Conservation (phyloP, 164 flowering plant species). For the Santalum album region DNA sequence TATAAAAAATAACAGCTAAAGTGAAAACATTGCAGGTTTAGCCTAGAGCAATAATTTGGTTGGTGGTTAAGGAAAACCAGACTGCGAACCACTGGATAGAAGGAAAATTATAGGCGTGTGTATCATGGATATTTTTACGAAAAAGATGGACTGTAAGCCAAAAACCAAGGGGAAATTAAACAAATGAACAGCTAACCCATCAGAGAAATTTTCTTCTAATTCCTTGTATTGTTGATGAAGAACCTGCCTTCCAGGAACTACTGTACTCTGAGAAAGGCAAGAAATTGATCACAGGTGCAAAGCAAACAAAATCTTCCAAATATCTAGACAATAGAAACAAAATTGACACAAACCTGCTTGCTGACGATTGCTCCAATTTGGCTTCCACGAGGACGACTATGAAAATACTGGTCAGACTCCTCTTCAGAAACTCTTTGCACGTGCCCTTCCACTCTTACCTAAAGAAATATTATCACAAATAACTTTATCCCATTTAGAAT, state of each 20-base stretch:
- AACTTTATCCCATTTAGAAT: background rate
- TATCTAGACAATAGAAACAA: background rate
- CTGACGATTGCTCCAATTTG: conserved; percentile 88
- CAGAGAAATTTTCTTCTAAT: conserved; percentile 63
- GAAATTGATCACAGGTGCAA: background rate
- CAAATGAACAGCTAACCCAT: conserved; percentile 45
- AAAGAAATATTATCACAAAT: conserved; percentile 5
- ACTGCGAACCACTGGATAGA: too few relatives aligned
- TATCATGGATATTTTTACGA: too few relatives aligned
- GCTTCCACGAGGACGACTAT: conserved; percentile 91
- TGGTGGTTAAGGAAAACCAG: too few relatives aligned
- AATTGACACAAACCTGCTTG: conserved; percentile 48
- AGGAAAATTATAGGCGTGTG: too few relatives aligned
- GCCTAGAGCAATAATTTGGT: too few relatives aligned
- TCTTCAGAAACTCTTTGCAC: conserved; percentile 75
- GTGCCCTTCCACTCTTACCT: conserved; percentile 90
- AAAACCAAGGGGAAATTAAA: too few relatives aligned
- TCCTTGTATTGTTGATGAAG: conserved; percentile 54
- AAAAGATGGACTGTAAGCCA: too few relatives aligned
- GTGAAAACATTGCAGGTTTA: too few relatives aligned
- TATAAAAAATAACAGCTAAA: too few relatives aligned
- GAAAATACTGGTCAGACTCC: conserved; percentile 88
- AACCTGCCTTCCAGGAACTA: conserved; percentile 72
- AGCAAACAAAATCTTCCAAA: background rate
- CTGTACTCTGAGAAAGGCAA: conserved; percentile 47